A percentile compares a stretch with the other conserved stretches of the same genome.
These are phyloP conservation scores for Neurospora tetrasperma DNA, from an alignment of 495 filamentous ascomycete species.

Conservation along the genomic window DNA sequence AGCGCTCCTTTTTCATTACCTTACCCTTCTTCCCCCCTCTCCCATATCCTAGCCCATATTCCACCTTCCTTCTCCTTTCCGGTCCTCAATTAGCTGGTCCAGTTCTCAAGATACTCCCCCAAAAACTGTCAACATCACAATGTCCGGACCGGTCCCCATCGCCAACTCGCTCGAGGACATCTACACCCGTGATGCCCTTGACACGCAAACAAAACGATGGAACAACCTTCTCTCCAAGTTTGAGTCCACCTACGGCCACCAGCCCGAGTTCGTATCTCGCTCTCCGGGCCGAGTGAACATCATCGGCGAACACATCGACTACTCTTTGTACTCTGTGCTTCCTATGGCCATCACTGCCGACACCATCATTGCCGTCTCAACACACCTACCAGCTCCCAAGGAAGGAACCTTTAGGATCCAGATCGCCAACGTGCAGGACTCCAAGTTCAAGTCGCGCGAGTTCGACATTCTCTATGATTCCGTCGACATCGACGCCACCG, in stretches of 20 bases:
- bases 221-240: slow-evolving; percentile 61
- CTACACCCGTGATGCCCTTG: slow-evolving; percentile 53
- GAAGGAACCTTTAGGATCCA: slow-evolving; percentile 33
- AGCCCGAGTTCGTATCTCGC: slow-evolving; percentile 72
- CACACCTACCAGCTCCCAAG: slow-evolving; percentile 31
- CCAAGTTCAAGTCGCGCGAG: slow-evolving; percentile 65
- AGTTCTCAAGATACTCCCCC: not conserved
- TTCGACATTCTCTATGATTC: slow-evolving; percentile 60
- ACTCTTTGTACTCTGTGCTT: slow-evolving; percentile 89
- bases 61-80: not conserved
- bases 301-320: slow-evolving; percentile 98
- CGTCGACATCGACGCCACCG: slow-evolving; percentile 70
- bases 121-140: slow-evolving; percentile 15
- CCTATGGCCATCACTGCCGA: slow-evolving; percentile 93
- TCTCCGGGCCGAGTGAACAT: slow-evolving; percentile 95
- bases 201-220: slow-evolving; percentile 56
- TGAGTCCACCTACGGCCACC: slow-evolving; percentile 55
- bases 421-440: slow-evolving; percentile 67
- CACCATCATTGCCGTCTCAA: slow-evolving; percentile 75
- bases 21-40: not conserved
- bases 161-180: slow-evolving; percentile 52
- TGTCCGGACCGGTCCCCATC: slow-evolving; percentile 50
- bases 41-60: not conserved
- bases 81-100: not conserved
- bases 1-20: not conserved